Base-by-base conservation (phyloP, 2,329 filamentous ascomycete species). In the Orbilia blumenaviensis region DNA sequence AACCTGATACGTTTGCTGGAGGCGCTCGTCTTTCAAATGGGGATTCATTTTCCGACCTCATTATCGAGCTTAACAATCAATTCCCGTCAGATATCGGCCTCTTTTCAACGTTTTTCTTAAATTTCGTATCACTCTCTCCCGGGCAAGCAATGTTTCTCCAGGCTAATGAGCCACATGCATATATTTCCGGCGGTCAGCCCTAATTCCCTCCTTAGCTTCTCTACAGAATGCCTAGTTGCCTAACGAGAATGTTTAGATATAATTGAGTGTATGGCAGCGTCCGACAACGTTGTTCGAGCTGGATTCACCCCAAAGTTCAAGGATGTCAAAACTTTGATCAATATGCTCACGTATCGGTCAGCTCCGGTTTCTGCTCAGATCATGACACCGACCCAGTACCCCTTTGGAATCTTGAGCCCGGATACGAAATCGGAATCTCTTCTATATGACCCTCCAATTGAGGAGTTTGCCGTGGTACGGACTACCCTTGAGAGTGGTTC, bases 261-360 rank as follows among this genome's bases (percentile, higher is more conserved):
- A 80, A 93, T 99, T 82, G 95, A 99, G 84, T 99, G 95, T 86
- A 99, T 99, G 95, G 95, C 95, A 0, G 91, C 93, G 7, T 96
- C 92, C n/a, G 95, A 99, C 87, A 99, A 99, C 79, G 95, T 99
- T 36, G 94, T 99, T 61, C 93, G 95, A 67, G 95, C 95, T 0
- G 95, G 95, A 46, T 95, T 99, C 84, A 99, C 95, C 0, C 95
- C 95, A 67, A 99, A 99, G 83, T 99, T 97, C 87, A 97, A 98
- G 85, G 95, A 99, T 80, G 92, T 98, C 21, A 85, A 89, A 64
- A 98, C 93, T 0, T 86, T 99, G 9, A 93, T 94, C 34, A 87
- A 89, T 77, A 96, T 97, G 90, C 85, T 99, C 79, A 99, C 95
- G 0, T 99, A 99, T 85, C 92, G 90, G 80, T 97, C 96, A 81